Evolutionary conservation across 345 rosid species (phyloP), one percentile per base, ranked within the genome.

Genomic region (Passiflora organensis): DNA sequence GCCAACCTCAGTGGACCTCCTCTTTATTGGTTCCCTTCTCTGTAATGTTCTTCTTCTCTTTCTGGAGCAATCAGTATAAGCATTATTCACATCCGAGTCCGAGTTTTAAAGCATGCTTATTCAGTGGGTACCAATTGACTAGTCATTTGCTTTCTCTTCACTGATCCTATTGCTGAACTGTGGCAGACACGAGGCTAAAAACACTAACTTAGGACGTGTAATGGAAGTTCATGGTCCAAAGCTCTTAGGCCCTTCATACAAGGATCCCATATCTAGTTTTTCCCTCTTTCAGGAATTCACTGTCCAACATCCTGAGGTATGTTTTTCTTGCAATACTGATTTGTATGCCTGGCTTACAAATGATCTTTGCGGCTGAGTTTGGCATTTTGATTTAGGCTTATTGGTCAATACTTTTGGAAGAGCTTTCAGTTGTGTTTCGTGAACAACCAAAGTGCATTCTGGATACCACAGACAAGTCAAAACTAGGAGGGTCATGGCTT

Each of bases 21-120:
- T 69, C 90, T 66, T 67, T 91, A 82, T 57, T 85, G 90, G 84
- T 88, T 91, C 71, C 98, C 98, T 74, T 78, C 88, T 57, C 61
- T 51, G 98, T 91, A 76, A 66, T 45, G 47, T 47, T 15, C 53
- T 48, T 28, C 20, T 43, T 63, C 60, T 51, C 32, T 15, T 5
- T 0, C 12, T 39, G 13, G 43, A 13, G 5, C 6, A 4, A 2
- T 39, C 1, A 10, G 12, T 14, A 10, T 4, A 10, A 2, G 2
- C 14, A 10, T 39, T 39, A 2, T 39, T 39, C 43, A 10, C n/a
- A 39, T 39, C 43, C 34, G n/a, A n/a, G n/a, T 36, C 39, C 39
- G 12, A 36, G 39, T 36, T 12, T 5, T 36, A 36, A 5, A 36
- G 12, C 12, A 36, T 12, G 6, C 6, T 36, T 6, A 12, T 36